A percentile compares a stretch with the other conserved stretches of the same genome.
Conservation (phyloP, 2,329 filamentous ascomycete genomes). For the Celoporthe dispersa region DNA sequence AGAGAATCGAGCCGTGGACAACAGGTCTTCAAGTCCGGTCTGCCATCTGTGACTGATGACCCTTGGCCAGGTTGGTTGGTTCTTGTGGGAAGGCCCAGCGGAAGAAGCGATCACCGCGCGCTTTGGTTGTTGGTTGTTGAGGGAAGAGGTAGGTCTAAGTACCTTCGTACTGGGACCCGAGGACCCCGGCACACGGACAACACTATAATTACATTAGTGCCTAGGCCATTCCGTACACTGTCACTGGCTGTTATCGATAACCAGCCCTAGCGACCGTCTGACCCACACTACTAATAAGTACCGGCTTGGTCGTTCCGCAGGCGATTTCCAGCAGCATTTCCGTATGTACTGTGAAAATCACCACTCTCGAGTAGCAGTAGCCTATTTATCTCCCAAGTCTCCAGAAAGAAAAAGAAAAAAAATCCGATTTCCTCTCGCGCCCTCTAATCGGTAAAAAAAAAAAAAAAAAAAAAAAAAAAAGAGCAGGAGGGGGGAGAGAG, state of each 20-base stretch:
- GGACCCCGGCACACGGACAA: background rate
- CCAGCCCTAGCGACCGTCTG: background rate
- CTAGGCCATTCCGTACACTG: background rate
- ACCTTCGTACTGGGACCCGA: slow-evolving; percentile 6
- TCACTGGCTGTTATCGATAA: background rate
- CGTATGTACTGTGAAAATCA: background rate
- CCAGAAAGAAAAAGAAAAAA: background rate
- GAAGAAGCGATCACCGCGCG: background rate
- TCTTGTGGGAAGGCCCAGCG: background rate
- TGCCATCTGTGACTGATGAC: background rate
- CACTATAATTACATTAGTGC: background rate
- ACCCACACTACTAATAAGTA: background rate
- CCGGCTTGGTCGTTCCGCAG: background rate
- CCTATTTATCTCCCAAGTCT: background rate
- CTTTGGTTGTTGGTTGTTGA: slow-evolving; percentile 1
- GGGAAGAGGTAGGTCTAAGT: background rate
- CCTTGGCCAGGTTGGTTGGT: background rate
- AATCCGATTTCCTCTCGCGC: too few species aligned
- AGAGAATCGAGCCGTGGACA: background rate
- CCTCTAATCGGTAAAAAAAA: too few species aligned
- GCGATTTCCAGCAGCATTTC: background rate
- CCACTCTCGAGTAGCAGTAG: background rate
- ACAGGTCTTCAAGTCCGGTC: background rate
- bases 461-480: background rate
- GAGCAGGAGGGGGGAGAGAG: too few species aligned